phyloP scores from a whole-genome alignment of 2,329 filamentous ascomycete species.

The Penicillium sp. region DNA sequence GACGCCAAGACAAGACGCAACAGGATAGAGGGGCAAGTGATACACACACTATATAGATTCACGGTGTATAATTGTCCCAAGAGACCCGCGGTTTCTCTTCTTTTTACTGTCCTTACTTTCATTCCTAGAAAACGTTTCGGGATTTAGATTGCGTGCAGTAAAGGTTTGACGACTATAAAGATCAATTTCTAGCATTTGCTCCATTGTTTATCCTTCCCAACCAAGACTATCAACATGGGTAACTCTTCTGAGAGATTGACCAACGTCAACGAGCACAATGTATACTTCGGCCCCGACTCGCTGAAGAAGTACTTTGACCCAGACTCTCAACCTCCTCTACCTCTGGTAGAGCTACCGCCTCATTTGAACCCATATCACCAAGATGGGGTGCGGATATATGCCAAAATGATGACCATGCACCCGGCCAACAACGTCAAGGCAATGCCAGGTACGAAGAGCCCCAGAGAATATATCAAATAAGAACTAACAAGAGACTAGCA shows the following conservation, averaged over 20 bases:
- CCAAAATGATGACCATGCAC: slow-evolving; percentile 65
- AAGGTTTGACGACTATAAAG: not conserved
- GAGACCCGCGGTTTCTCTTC: not conserved
- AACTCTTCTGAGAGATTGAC: slow-evolving; percentile 20
- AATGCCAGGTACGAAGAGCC: slow-evolving; percentile 47
- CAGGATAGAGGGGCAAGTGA: slow-evolving; percentile 2
- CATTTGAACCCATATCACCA: slow-evolving; percentile 57
- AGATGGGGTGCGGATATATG: slow-evolving; percentile 62
- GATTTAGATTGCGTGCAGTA: not conserved
- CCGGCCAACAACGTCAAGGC: slow-evolving; percentile 66
- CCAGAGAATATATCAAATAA: not conserved
- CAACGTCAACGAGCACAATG: slow-evolving; percentile 48
- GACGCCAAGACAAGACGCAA: slow-evolving; percentile 17
- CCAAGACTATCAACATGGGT: not conserved
- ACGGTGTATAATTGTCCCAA: slow-evolving; percentile 11
- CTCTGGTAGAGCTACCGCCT: slow-evolving; percentile 61
- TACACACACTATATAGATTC: not conserved
- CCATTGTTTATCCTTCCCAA: not conserved
- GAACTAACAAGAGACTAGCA: slow-evolving; percentile 33
- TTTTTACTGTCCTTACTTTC: not conserved
- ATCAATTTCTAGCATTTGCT: not conserved
- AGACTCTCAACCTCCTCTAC: slow-evolving; percentile 57
- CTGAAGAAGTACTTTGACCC: slow-evolving; percentile 61
- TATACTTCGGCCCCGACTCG: slow-evolving; percentile 59
- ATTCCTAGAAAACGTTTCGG: not conserved